Conservation (phyloP, 2,329 filamentous ascomycete species). For the Talaromyces sp. region DNA sequence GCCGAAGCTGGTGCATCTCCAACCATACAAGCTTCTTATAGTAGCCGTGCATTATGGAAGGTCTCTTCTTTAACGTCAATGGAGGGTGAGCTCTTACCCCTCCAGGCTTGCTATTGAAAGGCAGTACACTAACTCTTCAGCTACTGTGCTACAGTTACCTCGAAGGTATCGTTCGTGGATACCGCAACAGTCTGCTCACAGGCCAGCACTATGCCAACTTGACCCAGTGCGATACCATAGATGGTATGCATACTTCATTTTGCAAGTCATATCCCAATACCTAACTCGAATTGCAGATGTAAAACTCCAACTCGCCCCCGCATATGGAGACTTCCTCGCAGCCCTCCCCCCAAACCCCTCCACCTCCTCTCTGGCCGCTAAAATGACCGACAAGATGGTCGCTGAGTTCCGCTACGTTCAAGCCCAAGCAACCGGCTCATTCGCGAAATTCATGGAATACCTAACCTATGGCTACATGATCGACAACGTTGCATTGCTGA, state of each 20-base stretch:
- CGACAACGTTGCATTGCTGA: slow-evolving; percentile 95
- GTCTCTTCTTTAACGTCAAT: slow-evolving; percentile 90
- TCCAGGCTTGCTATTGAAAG: rapidly evolving
- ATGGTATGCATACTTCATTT: slow-evolving; percentile 58
- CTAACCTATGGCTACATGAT: slow-evolving; percentile 99
- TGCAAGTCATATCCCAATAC: background rate
- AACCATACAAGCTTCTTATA: background rate
- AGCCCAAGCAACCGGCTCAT: slow-evolving; percentile 84
- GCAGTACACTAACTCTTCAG: background rate
- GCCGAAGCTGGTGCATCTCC: slow-evolving; percentile 4
- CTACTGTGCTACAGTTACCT: slow-evolving; percentile 64
- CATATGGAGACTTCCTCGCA: slow-evolving; percentile 95
- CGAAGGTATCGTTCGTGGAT: slow-evolving; percentile 95
- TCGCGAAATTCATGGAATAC: slow-evolving; percentile 96
- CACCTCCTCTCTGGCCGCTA: slow-evolving; percentile 88
- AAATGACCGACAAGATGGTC: slow-evolving; percentile 96
- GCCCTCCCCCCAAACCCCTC: slow-evolving; percentile 93
- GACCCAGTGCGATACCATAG: slow-evolving; percentile 95
- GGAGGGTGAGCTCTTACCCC: slow-evolving; percentile 63
- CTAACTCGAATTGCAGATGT: slow-evolving; percentile 62
- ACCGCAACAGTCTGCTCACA: slow-evolving; percentile 89
- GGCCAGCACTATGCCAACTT: slow-evolving; percentile 89
- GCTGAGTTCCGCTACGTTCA: slow-evolving; percentile 96
- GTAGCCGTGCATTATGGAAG: slow-evolving; percentile 64
- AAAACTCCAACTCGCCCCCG: slow-evolving; percentile 92